Evolutionary conservation across 2,329 filamentous ascomycete species (phyloP).

Genomic region (Clarireedia paspali): DNA sequence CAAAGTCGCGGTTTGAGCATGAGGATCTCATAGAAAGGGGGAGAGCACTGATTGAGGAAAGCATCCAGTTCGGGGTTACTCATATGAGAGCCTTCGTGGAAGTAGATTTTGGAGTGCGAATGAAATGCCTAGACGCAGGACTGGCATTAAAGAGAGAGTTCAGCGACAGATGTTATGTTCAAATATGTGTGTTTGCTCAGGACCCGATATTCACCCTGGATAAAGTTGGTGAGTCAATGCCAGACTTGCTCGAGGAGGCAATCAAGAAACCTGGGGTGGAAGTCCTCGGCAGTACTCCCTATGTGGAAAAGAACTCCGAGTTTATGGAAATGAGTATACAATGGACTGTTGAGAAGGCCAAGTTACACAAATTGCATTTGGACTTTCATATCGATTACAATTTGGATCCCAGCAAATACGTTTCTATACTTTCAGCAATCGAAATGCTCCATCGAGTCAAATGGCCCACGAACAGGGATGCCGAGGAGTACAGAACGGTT

Average conservation of each 20-base stretch:
- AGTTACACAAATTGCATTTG: constrained; percentile 45
- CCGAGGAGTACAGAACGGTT: constrained; percentile 36
- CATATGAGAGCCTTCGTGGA: constrained; percentile 66
- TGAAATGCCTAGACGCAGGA: constrained; percentile 50
- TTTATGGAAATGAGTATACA: constrained; percentile 42
- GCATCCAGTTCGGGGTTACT: constrained; percentile 56
- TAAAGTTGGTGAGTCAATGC: constrained; percentile 43
- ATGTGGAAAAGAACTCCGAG: constrained; percentile 51
- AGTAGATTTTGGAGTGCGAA: constrained; percentile 53
- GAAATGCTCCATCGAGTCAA: constrained; percentile 38
- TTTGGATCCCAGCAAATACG: constrained; percentile 40
- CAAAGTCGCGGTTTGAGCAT: constrained; percentile 55
- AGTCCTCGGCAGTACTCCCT: constrained; percentile 60
- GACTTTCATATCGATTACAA: constrained; percentile 70
- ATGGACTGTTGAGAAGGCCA: constrained; percentile 52
- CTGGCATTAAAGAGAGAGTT: constrained; percentile 49
- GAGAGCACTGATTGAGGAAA: constrained; percentile 57
- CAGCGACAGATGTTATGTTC: constrained; percentile 46
- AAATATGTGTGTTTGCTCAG: constrained; percentile 66
- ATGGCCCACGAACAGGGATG: constrained; percentile 36
- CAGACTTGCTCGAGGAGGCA: constrained; percentile 40
- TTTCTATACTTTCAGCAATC: constrained; percentile 48
- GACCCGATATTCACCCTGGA: constrained; percentile 55
- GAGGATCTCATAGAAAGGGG: constrained; percentile 59
- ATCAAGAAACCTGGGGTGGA: constrained; percentile 40